Evolutionary conservation across 345 rosid species (phyloP).

Genomic region (Mallotus nudiflorus): DNA sequence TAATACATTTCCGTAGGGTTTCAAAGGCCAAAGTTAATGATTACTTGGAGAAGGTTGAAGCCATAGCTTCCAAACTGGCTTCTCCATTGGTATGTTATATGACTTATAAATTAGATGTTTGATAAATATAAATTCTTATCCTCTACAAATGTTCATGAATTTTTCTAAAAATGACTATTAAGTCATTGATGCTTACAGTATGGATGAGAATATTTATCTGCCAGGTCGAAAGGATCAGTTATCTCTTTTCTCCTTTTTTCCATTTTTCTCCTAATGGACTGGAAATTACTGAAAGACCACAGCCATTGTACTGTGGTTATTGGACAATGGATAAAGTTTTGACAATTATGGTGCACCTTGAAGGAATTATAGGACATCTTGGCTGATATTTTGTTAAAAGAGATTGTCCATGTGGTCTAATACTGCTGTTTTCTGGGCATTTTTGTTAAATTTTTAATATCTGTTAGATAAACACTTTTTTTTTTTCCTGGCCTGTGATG

Average conservation of each 20-base stretch:
- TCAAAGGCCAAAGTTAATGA: constrained; percentile 75
- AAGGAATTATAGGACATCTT: too few relatives aligned
- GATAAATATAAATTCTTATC: not conserved
- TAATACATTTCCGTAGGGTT: constrained; percentile 41
- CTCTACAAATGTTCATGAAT: not conserved
- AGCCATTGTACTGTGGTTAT: too few relatives aligned
- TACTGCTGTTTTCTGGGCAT: not conserved
- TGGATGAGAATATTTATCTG: not conserved
- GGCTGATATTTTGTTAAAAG: too few relatives aligned
- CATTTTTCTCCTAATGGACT: too few relatives aligned
- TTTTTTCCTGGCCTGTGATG: not conserved
- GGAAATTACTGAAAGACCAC: too few relatives aligned
- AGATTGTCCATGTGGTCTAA: not conserved
- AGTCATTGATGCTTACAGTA: not conserved
- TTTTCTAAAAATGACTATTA: too few relatives aligned
- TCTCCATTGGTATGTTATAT: constrained; percentile 44
- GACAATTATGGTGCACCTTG: too few relatives aligned
- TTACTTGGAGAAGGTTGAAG: constrained; percentile 76
- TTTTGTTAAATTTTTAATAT: not conserved
- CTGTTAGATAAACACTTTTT: not conserved
- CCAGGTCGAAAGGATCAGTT: not conserved
- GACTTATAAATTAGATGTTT: not conserved
- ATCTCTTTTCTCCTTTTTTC: too few relatives aligned
- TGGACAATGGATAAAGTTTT: too few relatives aligned
- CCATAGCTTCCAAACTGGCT: constrained; percentile 60